Evolutionary conservation across 2,329 filamentous ascomycete genomes (phyloP).

Genomic region (Rasamsonia emersonii): DNA sequence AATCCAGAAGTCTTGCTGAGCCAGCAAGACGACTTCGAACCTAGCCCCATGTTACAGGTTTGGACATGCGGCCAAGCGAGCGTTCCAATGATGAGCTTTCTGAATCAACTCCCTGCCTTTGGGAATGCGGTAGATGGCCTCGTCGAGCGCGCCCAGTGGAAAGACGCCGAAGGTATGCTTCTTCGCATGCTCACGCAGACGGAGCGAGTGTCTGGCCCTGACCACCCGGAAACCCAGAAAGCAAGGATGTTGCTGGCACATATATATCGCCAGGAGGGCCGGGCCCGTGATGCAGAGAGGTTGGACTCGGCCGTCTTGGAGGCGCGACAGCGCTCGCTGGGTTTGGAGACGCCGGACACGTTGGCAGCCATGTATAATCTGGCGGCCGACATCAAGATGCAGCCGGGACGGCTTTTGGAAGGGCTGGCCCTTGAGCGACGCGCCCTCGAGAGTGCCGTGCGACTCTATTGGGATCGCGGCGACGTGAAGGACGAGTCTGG

Average conservation of each 20-base stretch:
- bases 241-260: conserved; percentile 9
- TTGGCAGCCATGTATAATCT: conserved; percentile 6
- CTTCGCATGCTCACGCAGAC: conserved; percentile 5
- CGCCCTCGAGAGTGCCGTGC: conserved; percentile 7
- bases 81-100: conserved; percentile 9
- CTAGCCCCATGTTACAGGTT: too few relatives aligned
- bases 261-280: conserved; percentile 7
- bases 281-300: conserved; percentile 6
- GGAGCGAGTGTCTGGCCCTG: not conserved
- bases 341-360: conserved; percentile 5
- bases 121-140: conserved; percentile 8
- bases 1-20: too few relatives aligned
- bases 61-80: conserved; percentile 7
- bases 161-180: conserved; percentile 8
- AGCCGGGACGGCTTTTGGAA: conserved; percentile 5
- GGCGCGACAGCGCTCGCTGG: conserved; percentile 5
- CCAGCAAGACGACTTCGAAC: too few relatives aligned
- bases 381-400: conserved; percentile 6
- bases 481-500: conserved; percentile 1
- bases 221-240: conserved; percentile 6
- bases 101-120: conserved; percentile 7
- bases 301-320: conserved; percentile 4
- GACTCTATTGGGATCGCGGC: conserved; percentile 4
- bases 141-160: conserved; percentile 7
- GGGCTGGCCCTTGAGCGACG: conserved; percentile 5